Conservation (phyloP, 805 yeast genomes). For the Zygosaccharomyces bisporus region DNA sequence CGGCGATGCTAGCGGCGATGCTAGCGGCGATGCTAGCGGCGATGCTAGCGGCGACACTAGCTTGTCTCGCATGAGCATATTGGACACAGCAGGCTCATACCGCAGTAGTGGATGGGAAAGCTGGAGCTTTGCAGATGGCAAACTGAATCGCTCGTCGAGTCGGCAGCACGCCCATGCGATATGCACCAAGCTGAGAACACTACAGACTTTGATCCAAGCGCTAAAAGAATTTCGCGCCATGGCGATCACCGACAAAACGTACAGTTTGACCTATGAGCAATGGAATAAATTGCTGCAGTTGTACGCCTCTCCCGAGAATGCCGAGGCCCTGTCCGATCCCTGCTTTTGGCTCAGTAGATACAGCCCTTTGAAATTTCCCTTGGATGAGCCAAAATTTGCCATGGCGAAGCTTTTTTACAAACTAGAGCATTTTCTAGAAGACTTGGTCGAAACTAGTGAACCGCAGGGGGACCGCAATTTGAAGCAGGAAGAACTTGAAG, state of each 20-base stretch:
- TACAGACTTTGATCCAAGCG: constrained; percentile 16
- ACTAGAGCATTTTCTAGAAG: constrained; percentile 2
- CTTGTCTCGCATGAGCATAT: too few species aligned
- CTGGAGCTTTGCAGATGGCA: neutral
- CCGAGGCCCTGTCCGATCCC: constrained; percentile 32
- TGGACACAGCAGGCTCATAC: too few species aligned
- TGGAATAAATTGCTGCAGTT: constrained; percentile 26
- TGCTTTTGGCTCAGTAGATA: constrained; percentile 58
- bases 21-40: too few species aligned
- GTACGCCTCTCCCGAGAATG: constrained; percentile 15
- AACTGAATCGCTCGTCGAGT: neutral
- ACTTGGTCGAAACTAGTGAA: neutral
- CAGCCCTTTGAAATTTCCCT: constrained; percentile 68
- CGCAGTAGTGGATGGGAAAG: constrained; percentile 5
- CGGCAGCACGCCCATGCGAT: neutral
- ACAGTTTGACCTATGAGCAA: constrained; percentile 22
- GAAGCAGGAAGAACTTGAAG: neutral
- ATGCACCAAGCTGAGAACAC: constrained; percentile 8
- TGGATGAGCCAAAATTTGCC: constrained; percentile 64
- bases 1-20: too few species aligned
- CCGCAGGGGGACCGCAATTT: neutral
- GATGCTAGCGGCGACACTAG: too few species aligned
- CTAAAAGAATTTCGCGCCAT: constrained; percentile 23
- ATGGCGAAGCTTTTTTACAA: constrained; percentile 17
- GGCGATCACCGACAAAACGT: constrained; percentile 18